Base-by-base conservation (phyloP, 108 stramenopile genomes). In the Nitzschia palea region DNA sequence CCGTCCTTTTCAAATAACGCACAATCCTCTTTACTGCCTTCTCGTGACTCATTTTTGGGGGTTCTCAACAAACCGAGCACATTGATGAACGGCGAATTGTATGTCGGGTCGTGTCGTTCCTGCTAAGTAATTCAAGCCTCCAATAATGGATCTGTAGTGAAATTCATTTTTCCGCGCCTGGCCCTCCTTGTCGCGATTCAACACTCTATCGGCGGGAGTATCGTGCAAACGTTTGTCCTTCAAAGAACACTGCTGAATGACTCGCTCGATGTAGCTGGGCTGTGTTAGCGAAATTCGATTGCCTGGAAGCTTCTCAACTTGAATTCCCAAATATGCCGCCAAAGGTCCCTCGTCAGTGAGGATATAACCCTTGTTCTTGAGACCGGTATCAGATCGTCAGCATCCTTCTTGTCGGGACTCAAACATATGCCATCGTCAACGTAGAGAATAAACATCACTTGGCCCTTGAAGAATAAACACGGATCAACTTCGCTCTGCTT, bases 81-180 rank as follows among this genome's bases (percentile, higher is more conserved):
- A 47, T 63, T 73, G 77, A 40, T 54, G 26, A 5, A 68, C 62
- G 0, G 74, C 74, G 53, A 68, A 62, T 3, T 35, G 48, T 23
- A 74, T 70, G 22, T 78, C 77, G 3, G 65, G 57, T 36, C 73
- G 31, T 22, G 77, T 51, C 26, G 74, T 44, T 4, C 55, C 32
- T 9, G 48, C 6, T 6, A 78, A 37, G 31, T 81, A 81, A 0
- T 65, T 27, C 35, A 81, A 18, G 61, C 69, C 68, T 10, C 80
- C 80, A 29, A 74, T 47, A 0, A 74, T 68, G 10, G 68, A 57
- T 1, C 62, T 22, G 76, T 82, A 86, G n/a, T n/a, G n/a, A n/a
- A n/a, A n/a, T n/a, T n/a, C n/a, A n/a, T n/a, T n/a, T n/a, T n/a
- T n/a, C n/a, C n/a, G n/a, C n/a, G n/a, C n/a, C n/a, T n/a, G n/a